Base-by-base conservation (phyloP, 192 early-diverging fungal species). In the Podila verticillata region DNA sequence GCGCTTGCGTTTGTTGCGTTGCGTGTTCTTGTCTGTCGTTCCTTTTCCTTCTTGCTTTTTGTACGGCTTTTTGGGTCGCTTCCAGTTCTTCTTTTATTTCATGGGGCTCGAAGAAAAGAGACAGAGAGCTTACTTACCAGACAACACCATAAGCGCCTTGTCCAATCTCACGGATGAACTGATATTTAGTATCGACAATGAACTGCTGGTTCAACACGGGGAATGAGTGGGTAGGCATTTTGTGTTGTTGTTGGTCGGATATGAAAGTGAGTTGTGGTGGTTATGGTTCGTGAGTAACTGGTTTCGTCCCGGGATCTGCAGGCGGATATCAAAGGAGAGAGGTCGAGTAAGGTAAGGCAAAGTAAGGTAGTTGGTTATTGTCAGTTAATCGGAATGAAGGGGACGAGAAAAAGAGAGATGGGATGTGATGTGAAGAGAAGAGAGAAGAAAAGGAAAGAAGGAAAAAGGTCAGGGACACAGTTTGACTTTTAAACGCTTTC, bases 101-200 rank as follows among this genome's bases (percentile, higher is more conserved):
- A 54, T 54, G 51, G 51, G 24, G 51, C 6, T 54, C 51, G 51
- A 56, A 34, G 22, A 39, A 29, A 5, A 19, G 6, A 26, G 7
- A 35, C 28, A 54, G 22, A 20, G 44, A 44, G 1, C 19, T 29
- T 4, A 61, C 91, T 48, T 91, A 95, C 95, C 92, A 95, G 13
- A 97, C 96, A 63, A 96, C 83, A 34, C 96, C 96, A 75, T 97
- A 97, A 48, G 96, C 96, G 30, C 96, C 96, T 68, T 95, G 92
- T 28, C 96, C 96, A 68, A 97, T 87, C 73, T 97, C 95, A 26
- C 93, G 85, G 64, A 92, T 75, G 60, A 96, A 87, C 66, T 87
- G 86, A 84, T 95, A 97, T 47, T 82, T 84, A 61, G 83, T 83
- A 70, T 82, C 83, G 57, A 86, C 85, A 57, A 84, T 64, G 67